Evolutionary conservation across 2,329 filamentous ascomycete genomes (phyloP), one percentile per base, ranked within the genome.

Genomic region (Hymenoscyphus scutula): DNA sequence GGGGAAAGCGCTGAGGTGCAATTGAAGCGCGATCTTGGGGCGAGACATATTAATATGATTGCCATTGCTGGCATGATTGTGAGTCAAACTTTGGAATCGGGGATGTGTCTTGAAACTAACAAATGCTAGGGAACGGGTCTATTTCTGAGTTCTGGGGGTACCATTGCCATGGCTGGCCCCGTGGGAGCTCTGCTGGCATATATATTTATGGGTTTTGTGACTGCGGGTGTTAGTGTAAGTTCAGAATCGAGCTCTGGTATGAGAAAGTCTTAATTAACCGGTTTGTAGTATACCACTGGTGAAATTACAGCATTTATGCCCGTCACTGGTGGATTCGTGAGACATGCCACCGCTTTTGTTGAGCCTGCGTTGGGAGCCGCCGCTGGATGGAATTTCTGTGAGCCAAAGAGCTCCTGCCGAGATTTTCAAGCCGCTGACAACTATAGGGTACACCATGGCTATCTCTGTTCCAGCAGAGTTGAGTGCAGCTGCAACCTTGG

Each of bases 41-140:
- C 80, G 41, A 75, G 81, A 38, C 81, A 83, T 65, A 80, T 83
- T 58, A 81, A 81, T 70, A 84, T 85, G 82, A 84, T 85, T 76
- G 89, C 88, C 67, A 89, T 91, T 65, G 88, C 88, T 71, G 89
- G 89, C 73, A 88, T 88, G 68, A 87, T 91, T 64, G 89, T 91
- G 62, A 89, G 91, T 68, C 15, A 2, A 10, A 25, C 19, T 53
- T 27, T 15, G 15, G 0, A 51, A 6, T 17, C 19, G 17, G 15
- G 11, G n/a, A 41, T 23, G 4, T 11, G 86, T 89, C 71, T 86
- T 87, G 61, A 84, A 81, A 38, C 45, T 57, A 19, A 29, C 30
- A 34, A 7, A 5, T 23, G 25, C 10, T 37, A 65, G 68, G 81
- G 81, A 48, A 82, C 81, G 25, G 81, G 81, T 72, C 75, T 83